Percentiles rank a stretch among this genome's conserved stretches.
These are phyloP conservation scores for Aeschynomene evenia DNA, from an alignment of 306 rosid genomes.

Conservation along the genomic window DNA sequence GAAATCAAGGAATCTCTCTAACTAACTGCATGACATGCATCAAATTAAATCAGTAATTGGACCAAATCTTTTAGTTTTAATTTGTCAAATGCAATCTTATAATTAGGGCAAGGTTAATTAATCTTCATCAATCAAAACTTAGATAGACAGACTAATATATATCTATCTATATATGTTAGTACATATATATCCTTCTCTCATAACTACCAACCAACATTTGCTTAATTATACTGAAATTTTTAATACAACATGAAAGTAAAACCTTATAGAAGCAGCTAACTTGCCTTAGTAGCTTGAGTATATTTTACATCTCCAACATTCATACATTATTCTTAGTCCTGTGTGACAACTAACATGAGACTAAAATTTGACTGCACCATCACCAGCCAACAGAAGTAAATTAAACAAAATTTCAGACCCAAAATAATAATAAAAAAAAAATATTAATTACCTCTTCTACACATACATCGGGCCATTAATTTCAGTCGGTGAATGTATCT, in stretches of 20 bases:
- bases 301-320: too few species aligned
- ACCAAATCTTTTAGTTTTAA: not conserved
- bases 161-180: too few species aligned
- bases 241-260: too few species aligned
- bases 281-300: too few species aligned
- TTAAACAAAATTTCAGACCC: not conserved
- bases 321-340: too few species aligned
- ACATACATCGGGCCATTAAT: not conserved
- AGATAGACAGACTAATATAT: too few species aligned
- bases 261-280: too few species aligned
- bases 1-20: not conserved
- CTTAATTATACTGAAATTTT: too few species aligned
- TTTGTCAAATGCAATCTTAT: not conserved
- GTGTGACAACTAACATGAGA: not conserved
- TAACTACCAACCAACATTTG: too few species aligned
- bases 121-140: not conserved
- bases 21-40: not conserved
- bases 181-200: too few species aligned
- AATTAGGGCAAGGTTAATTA: conserved; percentile 8
- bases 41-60: not conserved
- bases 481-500: not conserved
- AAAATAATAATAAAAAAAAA: not conserved
- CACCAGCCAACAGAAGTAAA: not conserved
- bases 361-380: not conserved
- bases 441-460: not conserved